Conservation (phyloP, 768 basidiomycete genomes). For the Boletus edulis region DNA sequence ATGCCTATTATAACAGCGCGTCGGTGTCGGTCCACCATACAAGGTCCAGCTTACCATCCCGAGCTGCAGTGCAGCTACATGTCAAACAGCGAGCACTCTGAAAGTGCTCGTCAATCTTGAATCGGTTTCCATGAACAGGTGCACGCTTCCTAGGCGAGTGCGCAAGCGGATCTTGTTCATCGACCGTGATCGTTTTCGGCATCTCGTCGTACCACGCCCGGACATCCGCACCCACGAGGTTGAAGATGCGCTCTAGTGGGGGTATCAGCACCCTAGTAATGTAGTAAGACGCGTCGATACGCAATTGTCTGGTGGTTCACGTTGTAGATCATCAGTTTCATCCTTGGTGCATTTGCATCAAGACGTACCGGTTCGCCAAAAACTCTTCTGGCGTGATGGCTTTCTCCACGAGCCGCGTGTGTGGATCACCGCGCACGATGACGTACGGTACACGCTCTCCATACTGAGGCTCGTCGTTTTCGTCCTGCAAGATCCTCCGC, state of each 20-base stretch:
- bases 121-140: constrained; percentile 32
- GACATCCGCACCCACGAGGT: constrained; percentile 39
- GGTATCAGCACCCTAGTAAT: constrained; percentile 85
- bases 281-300: constrained; percentile 88
- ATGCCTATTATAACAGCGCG: too few species aligned
- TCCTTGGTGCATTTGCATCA: not conserved
- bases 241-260: constrained; percentile 88
- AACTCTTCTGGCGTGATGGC: constrained; percentile 74
- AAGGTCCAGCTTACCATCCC: too few species aligned
- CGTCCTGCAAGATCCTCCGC: constrained; percentile 67
- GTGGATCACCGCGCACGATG: constrained; percentile 66
- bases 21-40: too few species aligned
- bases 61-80: too few species aligned
- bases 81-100: constrained; percentile 61
- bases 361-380: constrained; percentile 55
- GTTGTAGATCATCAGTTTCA: not conserved
- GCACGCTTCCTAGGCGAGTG: constrained; percentile 37
- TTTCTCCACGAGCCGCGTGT: constrained; percentile 66
- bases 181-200: constrained; percentile 24
- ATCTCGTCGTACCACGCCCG: constrained; percentile 6
- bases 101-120: constrained; percentile 77
- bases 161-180: constrained; percentile 34
- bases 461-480: constrained; percentile 83
- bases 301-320: constrained; percentile 47
- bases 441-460: constrained; percentile 94